Evolutionary conservation across 257 asterid genomes (phyloP).

Genomic region (Gentiana straminea): DNA sequence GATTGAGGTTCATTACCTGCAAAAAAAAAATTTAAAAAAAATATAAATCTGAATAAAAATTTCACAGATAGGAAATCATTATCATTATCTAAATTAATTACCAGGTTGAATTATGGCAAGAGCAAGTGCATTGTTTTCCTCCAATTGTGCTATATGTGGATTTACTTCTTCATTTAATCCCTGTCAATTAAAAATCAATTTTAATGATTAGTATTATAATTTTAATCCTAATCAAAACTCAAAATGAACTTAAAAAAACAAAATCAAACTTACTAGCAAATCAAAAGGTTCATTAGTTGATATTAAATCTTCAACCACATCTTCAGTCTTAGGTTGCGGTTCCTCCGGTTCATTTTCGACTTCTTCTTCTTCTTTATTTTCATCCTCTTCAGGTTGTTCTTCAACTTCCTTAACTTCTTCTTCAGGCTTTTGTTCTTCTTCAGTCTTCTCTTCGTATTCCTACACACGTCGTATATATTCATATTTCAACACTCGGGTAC

Average conservation of each 20-base stretch:
- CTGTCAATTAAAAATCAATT: constrained; percentile 17
- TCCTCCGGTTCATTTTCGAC: constrained; percentile 26
- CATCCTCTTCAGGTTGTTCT: constrained; percentile 30
- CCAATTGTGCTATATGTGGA: constrained; percentile 41
- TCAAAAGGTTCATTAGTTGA: constrained; percentile 42
- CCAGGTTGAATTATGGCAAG: constrained; percentile 77
- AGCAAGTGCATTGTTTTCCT: constrained; percentile 68
- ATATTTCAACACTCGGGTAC: too few species aligned
- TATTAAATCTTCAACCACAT: constrained; percentile 22
- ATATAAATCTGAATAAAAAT: neutral
- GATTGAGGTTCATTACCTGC: constrained; percentile 34
- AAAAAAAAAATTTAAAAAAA: neutral
- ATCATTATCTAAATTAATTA: constrained; percentile 8
- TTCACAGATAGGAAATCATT: too few species aligned
- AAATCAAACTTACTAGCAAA: constrained; percentile 38
- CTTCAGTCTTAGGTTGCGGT: constrained; percentile 20
- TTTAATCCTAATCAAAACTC: neutral
- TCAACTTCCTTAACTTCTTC: constrained; percentile 26
- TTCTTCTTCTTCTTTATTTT: constrained; percentile 17
- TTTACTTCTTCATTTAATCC: constrained; percentile 51
- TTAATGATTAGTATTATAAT: neutral
- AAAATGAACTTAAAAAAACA: neutral
- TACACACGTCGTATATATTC: too few species aligned
- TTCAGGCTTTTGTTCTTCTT: constrained; percentile 44
- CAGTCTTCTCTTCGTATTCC: too few species aligned